These are phyloP conservation scores for Incumbomyces delicatus DNA, from an alignment of 2,329 filamentous ascomycete genomes.

Conservation along the genomic window DNA sequence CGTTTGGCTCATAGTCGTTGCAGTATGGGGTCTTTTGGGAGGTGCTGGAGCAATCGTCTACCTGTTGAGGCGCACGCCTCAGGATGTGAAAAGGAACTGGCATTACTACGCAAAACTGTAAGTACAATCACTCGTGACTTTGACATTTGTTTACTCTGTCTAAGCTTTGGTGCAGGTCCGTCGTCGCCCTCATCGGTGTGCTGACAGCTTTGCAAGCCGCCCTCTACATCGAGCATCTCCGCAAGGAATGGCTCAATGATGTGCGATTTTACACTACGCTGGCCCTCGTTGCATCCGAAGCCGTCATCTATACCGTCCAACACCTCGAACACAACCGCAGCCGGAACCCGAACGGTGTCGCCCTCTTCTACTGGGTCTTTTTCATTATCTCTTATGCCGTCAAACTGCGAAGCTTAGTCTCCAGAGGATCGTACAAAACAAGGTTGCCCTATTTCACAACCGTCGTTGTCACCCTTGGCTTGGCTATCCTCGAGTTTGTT, in stretches of 20 bases:
- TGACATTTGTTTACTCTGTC: not conserved
- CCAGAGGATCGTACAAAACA: slow-evolving; percentile 60
- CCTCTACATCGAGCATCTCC: slow-evolving; percentile 63
- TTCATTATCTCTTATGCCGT: slow-evolving; percentile 67
- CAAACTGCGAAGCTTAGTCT: slow-evolving; percentile 77
- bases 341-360: slow-evolving; percentile 76
- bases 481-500: slow-evolving; percentile 61
- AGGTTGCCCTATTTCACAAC: slow-evolving; percentile 66
- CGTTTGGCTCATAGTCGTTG: slow-evolving; percentile 71
- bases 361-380: slow-evolving; percentile 85
- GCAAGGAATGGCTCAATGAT: slow-evolving; percentile 63
- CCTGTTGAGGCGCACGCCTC: slow-evolving; percentile 58
- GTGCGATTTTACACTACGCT: slow-evolving; percentile 79
- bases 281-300: slow-evolving; percentile 60
- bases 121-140: slow-evolving; percentile 18
- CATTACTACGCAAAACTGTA: slow-evolving; percentile 92
- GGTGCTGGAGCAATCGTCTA: slow-evolving; percentile 73
- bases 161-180: slow-evolving; percentile 33
- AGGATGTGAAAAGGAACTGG: slow-evolving; percentile 68
- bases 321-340: slow-evolving; percentile 78
- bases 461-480: slow-evolving; percentile 61
- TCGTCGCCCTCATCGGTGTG: slow-evolving; percentile 58
- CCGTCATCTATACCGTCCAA: slow-evolving; percentile 67
- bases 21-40: slow-evolving; percentile 66
- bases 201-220: slow-evolving; percentile 62